phyloP scores from a whole-genome alignment of 2,329 filamentous ascomycete genomes.

The Calonectria hawksworthii region DNA sequence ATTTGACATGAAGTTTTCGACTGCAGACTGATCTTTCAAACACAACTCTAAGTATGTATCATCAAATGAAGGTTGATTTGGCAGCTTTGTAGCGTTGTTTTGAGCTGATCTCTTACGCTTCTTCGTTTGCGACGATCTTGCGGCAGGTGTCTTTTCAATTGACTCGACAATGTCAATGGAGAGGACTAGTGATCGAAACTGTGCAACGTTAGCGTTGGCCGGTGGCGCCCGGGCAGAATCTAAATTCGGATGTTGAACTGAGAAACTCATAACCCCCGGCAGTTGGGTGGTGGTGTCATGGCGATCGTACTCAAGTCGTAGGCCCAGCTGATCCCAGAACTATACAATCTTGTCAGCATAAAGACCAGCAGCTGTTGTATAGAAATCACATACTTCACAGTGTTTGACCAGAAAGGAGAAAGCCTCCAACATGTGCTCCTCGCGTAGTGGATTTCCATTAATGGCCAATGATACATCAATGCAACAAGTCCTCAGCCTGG shows the following conservation, averaged over 20 bases:
- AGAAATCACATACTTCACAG: constrained; percentile 44
- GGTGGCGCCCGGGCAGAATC: constrained; percentile 50
- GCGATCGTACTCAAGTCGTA: constrained; percentile 44
- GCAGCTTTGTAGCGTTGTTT: background rate
- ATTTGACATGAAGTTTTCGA: constrained; percentile 47
- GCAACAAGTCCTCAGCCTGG: constrained; percentile 47
- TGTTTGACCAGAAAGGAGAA: constrained; percentile 38
- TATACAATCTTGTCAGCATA: constrained; percentile 26
- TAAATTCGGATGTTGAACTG: constrained; percentile 54
- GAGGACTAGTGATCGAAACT: constrained; percentile 46
- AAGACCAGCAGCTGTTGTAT: no score
- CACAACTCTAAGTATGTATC: constrained; percentile 35
- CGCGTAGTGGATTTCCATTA: constrained; percentile 33
- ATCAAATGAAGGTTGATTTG: background rate
- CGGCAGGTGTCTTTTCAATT: background rate
- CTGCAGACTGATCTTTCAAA: constrained; percentile 43
- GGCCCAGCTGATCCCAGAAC: constrained; percentile 50
- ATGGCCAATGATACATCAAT: constrained; percentile 46
- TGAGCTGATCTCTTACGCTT: constrained; percentile 27
- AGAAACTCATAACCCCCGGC: constrained; percentile 47
- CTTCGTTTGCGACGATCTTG: constrained; percentile 6
- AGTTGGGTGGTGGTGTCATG: constrained; percentile 11
- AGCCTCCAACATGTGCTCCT: constrained; percentile 21
- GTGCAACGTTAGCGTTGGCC: constrained; percentile 37
- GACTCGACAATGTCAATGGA: constrained; percentile 40